phyloP scores from a whole-genome alignment of 805 yeast species.

The Kodamaea kaohsiungensis region DNA sequence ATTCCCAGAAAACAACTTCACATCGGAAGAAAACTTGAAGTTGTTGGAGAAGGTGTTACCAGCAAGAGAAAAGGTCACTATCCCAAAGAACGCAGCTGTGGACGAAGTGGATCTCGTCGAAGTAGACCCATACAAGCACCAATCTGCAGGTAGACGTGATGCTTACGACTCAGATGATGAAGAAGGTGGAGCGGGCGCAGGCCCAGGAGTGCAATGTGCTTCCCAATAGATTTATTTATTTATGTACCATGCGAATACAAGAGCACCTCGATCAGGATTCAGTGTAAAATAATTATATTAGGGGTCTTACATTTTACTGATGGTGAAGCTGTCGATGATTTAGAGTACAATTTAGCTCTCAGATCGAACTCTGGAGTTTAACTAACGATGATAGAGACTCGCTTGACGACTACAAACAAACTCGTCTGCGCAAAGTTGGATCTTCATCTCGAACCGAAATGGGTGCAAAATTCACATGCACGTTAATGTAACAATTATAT shows the following conservation, averaged over 20 bases:
- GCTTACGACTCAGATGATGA: constrained; percentile 48
- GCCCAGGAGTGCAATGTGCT: constrained; percentile 88
- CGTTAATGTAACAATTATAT: too few species aligned
- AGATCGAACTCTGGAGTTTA: too few species aligned
- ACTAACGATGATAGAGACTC: too few species aligned
- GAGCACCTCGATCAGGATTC: neutral
- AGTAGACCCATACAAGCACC: constrained; percentile 65
- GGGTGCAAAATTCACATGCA: too few species aligned
- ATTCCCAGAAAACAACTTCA: constrained; percentile 79
- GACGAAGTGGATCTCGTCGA: constrained; percentile 79
- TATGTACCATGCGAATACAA: constrained; percentile 6
- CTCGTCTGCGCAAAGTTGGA: too few species aligned
- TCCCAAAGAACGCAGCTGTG: constrained; percentile 73
- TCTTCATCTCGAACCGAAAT: too few species aligned
- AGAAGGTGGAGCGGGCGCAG: constrained; percentile 55
- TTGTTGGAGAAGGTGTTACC: constrained; percentile 79
- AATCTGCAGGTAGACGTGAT: constrained; percentile 41
- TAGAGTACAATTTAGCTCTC: too few species aligned
- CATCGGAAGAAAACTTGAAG: constrained; percentile 73
- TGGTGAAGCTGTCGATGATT: too few species aligned
- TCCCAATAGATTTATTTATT: constrained; percentile 58
- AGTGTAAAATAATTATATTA: too few species aligned
- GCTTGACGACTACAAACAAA: too few species aligned
- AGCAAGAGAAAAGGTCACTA: constrained; percentile 56
- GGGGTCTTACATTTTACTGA: too few species aligned